Conservation (phyloP, 352 stramenopile species). For the Plasmopara halstedii region DNA sequence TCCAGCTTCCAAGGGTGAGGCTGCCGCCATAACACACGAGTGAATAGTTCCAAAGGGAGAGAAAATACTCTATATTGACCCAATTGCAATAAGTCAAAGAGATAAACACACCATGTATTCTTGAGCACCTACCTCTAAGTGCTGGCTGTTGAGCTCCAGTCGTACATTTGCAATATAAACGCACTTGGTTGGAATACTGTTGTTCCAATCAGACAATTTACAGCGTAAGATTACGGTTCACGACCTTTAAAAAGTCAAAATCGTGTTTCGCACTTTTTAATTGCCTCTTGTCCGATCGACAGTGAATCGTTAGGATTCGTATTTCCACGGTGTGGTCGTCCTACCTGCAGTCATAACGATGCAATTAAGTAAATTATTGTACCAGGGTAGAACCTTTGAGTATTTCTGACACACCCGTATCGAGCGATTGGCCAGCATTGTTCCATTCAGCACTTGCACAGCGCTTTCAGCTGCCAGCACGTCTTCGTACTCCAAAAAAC, state of each 20-base stretch:
- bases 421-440: slow-evolving; percentile 44
- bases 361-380: not conserved
- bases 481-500: slow-evolving; percentile 77
- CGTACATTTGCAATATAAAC: slow-evolving; percentile 68
- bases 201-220: slow-evolving; percentile 1
- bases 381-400: not conserved
- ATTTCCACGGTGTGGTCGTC: slow-evolving; percentile 66
- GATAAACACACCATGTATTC: not conserved
- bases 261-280: slow-evolving; percentile 53
- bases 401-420: slow-evolving; percentile 35
- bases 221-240: not conserved
- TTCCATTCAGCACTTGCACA: slow-evolving; percentile 70
- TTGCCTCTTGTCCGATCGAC: slow-evolving; percentile 66
- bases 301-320: slow-evolving; percentile 49
- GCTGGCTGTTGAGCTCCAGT: slow-evolving; percentile 63
- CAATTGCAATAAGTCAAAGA: not conserved
- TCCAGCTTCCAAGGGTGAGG: slow-evolving; percentile 46
- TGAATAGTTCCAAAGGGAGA: slow-evolving; percentile 63
- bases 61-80: slow-evolving; percentile 56
- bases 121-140: slow-evolving; percentile 45
- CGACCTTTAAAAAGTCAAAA: not conserved
- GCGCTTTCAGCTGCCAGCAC: slow-evolving; percentile 71
- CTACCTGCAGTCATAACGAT: slow-evolving; percentile 33
- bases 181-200: slow-evolving; percentile 62
- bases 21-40: slow-evolving; percentile 54